Evolutionary conservation across 2,329 filamentous ascomycete genomes (phyloP).

Genomic region (Fusarium pseudocircinatum): DNA sequence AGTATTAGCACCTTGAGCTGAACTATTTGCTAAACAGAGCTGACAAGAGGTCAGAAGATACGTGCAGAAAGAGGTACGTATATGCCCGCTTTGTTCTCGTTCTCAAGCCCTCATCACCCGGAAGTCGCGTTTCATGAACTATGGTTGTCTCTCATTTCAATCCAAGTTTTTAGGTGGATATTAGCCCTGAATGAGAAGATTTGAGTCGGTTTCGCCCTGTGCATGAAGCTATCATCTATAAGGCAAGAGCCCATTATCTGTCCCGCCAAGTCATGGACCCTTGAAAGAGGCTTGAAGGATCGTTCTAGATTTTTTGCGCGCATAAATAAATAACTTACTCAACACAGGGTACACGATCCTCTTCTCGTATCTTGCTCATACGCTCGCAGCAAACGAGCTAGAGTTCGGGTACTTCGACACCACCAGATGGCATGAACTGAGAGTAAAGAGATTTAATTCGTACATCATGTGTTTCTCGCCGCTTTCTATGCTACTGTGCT

Average conservation of each 20-base stretch:
- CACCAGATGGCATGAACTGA: neutral
- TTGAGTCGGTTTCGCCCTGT: neutral
- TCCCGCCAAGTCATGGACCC: neutral
- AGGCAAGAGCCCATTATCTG: neutral
- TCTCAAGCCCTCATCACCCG: neutral
- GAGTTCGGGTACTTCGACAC: neutral
- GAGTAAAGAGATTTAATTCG: neutral
- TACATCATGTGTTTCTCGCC: neutral
- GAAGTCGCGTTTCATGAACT: rapidly evolving
- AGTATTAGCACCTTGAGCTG: neutral
- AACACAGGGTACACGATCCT: neutral
- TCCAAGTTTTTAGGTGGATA: rapidly evolving
- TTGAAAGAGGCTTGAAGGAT: neutral
- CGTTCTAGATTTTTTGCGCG: neutral
- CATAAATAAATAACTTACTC: neutral
- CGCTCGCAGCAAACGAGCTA: neutral
- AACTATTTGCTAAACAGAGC: neutral
- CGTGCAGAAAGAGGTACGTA: neutral
- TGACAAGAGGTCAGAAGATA: neutral
- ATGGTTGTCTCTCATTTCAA: neutral
- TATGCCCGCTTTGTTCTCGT: neutral
- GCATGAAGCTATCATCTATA: neutral
- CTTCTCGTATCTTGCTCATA: neutral
- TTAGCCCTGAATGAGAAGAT: neutral
- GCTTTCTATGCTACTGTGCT: no score